Evolutionary conservation across 2,329 filamentous ascomycete genomes (phyloP), one percentile per base, ranked within the genome.

Genomic region (Zalaria obscura): DNA sequence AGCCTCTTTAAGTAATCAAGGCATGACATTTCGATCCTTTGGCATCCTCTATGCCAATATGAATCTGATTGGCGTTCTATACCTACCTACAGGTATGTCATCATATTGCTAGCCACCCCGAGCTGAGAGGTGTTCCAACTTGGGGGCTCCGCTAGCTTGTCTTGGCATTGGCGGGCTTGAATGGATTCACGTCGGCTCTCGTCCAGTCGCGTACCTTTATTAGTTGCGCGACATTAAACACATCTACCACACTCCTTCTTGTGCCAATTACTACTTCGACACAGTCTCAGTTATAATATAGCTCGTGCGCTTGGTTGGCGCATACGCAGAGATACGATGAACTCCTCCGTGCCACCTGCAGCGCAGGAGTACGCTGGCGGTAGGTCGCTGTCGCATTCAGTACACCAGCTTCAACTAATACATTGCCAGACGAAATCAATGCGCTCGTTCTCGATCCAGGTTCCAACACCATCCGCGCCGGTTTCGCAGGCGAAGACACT

Each of bases 401-500:
- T 36, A 3, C 6, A 18, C 2, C 27, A 25, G 34, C 41, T n/a
- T 6, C 18, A 34, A 37, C 35, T 43, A 29, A 43, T 35, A 32
- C 38, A 38, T 31, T 32, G 52, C 18, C 54, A 94, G 91, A 98
- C 70, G 91, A 98, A 69, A 88, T 98, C 50, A 93, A 88, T 31
- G 93, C 93, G 40, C 83, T 98, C 52, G 85, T 98, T 32, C 84
- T 98, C 57, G 91, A 98, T 59, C 84, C 91, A 3, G 91, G 93
- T 47, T 95, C 87, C 67, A 85, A 83, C 57, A 81, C 78, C 52
- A 88, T 84, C 34, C 87, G 93, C 64, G 91, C 88, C 45, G 91
- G 91, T 44, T 98, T 96, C 57, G 93, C 93, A 8, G 91, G 93
- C 57, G 93, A 98, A 74, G 91, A 98, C 65, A 82, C 87, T 1